Evolutionary conservation across 2,329 filamentous ascomycete species (phyloP), one percentile per base, ranked within the genome.

Genomic region (Sclerotinia spermophila): DNA sequence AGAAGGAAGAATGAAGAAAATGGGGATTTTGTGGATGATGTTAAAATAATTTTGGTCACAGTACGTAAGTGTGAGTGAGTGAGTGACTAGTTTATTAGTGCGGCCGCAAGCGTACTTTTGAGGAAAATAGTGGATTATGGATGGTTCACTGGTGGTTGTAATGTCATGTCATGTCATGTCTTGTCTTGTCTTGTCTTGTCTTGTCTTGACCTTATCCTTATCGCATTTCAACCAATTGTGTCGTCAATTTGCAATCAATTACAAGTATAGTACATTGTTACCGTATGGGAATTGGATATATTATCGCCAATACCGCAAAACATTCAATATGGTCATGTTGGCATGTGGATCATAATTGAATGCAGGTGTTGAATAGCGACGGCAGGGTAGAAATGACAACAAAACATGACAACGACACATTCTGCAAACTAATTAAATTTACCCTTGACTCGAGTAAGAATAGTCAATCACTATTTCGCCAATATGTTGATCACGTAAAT

Each of bases 51-150:
- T 65, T 65, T 30, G 21, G 62, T 65, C 62, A 65, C 62, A 65
- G 45, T n/a, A n/a, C n/a, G n/a, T n/a, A n/a, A n/a, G n/a, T n/a
- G n/a, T 30, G 48, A 17, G 5, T 30, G 48, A 17, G 5, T 53
- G n/a, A 53, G 48, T 65, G 62, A 65, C 62, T 65, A 65, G 62
- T 65, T 38, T 53, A 65, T 38, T 53, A 65, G 61, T 65, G 61
- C 45, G 61, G 45, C 45, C 45, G 44, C 61, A 65, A 5, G 44
- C 33, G 30, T 65, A 65, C 45, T 65, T 21, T 65, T 21, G 56
- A 59, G 56, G 11, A 59, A 58, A 58, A 59, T n/a, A 59, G 56
- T 40, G 56, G 56, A 59, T 38, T 35, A 8, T 15, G n/a, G n/a
- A n/a, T n/a, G n/a, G n/a, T n/a, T n/a, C n/a, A n/a, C n/a, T n/a